phyloP scores from a whole-genome alignment of 371 early-diverging fungal genomes.

The Apophysomyces variabilis region DNA sequence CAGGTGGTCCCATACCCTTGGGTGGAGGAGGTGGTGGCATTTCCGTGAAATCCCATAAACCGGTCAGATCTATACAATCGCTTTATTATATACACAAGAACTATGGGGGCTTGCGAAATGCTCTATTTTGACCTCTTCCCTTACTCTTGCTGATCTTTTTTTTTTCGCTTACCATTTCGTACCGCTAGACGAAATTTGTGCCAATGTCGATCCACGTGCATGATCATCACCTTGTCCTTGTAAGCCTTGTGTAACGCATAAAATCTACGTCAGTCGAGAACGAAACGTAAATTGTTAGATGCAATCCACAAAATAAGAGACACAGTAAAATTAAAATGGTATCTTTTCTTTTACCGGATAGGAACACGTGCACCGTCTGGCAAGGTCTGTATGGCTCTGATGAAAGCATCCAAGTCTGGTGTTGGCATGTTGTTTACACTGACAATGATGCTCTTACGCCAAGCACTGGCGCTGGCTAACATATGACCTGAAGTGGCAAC shows the following conservation, averaged over 20 bases:
- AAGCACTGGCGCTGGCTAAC: constrained; percentile 65
- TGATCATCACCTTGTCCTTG: constrained; percentile 76
- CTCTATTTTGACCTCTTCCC: background rate
- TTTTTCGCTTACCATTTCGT: constrained; percentile 64
- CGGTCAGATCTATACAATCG: constrained; percentile 57
- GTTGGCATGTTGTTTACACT: constrained; percentile 76
- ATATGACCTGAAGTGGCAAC: constrained; percentile 78
- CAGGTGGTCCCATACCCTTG: constrained; percentile 49
- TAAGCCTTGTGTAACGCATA: constrained; percentile 73
- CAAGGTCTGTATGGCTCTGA: constrained; percentile 65
- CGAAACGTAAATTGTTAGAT: background rate
- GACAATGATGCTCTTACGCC: constrained; percentile 71
- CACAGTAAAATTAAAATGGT: background rate
- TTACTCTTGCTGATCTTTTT: background rate
- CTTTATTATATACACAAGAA: background rate
- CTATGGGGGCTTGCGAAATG: too few relatives aligned
- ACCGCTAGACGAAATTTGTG: constrained; percentile 72
- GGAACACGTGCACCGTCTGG: constrained; percentile 85
- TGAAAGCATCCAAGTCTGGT: constrained; percentile 79
- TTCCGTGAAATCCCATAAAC: constrained; percentile 81
- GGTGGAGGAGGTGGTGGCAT: constrained; percentile 66
- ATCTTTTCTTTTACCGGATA: constrained; percentile 42
- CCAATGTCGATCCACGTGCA: constrained; percentile 87
- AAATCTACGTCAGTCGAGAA: constrained; percentile 36
- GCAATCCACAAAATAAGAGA: background rate